Base-by-base conservation (phyloP, 108 stramenopile species). In the Skeletonema tropicum region DNA sequence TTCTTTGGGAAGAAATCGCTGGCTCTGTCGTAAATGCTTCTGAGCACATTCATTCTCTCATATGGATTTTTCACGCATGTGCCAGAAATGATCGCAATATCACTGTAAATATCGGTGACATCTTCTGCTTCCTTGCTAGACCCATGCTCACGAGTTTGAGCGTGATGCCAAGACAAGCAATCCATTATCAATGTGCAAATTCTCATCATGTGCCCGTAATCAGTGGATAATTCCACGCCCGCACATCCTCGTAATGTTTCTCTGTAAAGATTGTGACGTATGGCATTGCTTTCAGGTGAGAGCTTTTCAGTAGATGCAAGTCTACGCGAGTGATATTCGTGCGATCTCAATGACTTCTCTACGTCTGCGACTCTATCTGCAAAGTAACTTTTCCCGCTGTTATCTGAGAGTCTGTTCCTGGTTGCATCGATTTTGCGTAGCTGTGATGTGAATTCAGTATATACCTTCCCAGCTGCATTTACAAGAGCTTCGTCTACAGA, bases 111-210 rank as follows among this genome's bases (percentile, higher is more conserved):
- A 33, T 82, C 55, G 5, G 75, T 72, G 13, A 82, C 68, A 32
- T 75, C 70, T 39, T 68, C 55, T 13, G 48, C 64, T 14, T 32
- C 35, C 8, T 63, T 72, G 10, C 39, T 57, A 3, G 45, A 30
- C 29, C 57, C 66, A 46, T 42, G 48, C 29, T 32, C 48, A 61
- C 17, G 36, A 38, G 38, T 64, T 62, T 68, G 55, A 2, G 41
- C 39, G 10, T 74, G 57, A 11, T 60, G 64, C 73, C 68, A 76
- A 31, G 71, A 45, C 14, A 82, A 63, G 52, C 68, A 68, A 15
- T 76, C 81, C 74, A 82, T 82, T 19, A 82, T 70, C 52, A 71
- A 64, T 35, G 25, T 33, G 67, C 81, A 76, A 32, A 82, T 66
- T 38, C 81, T 62, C 13, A 76, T n/a, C 21, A 76, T 70, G 52